Conservation (phyloP, 306 rosid genomes). For the Comarum palustre region DNA sequence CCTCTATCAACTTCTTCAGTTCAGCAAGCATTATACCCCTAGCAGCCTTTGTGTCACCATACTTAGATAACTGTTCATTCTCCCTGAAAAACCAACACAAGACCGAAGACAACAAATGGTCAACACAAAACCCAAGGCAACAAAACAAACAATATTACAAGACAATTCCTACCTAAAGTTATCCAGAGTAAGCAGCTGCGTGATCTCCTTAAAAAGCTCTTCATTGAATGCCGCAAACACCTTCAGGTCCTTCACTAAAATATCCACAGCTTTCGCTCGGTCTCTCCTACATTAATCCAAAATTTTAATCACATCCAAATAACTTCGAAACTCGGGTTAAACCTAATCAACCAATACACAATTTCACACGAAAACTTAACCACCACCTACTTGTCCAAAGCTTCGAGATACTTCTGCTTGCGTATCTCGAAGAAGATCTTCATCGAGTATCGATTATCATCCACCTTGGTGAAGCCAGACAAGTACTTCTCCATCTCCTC, state of each 20-base stretch:
- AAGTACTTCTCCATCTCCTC: constrained; percentile 97
- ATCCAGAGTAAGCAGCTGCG: constrained; percentile 88
- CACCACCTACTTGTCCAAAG: constrained; percentile 81
- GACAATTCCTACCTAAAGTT: constrained; percentile 69
- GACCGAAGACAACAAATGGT: not conserved
- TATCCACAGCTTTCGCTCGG: constrained; percentile 91
- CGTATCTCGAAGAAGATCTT: constrained; percentile 97
- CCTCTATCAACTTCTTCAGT: constrained; percentile 90
- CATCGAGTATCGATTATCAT: constrained; percentile 97
- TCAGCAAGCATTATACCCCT: constrained; percentile 98
- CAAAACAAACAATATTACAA: constrained; percentile 18
- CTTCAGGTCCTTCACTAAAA: constrained; percentile 96
- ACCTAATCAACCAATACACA: not conserved
- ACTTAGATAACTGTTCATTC: constrained; percentile 95
- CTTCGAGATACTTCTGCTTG: constrained; percentile 98
- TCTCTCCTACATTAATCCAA: constrained; percentile 61
- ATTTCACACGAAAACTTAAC: not conserved
- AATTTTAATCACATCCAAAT: constrained; percentile 12
- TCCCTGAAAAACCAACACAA: constrained; percentile 58
- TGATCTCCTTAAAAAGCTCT: constrained; percentile 95
- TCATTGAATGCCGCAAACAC: constrained; percentile 95
- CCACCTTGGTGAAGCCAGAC: constrained; percentile 97
- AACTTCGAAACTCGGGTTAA: constrained; percentile 16
- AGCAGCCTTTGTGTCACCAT: constrained; percentile 98
- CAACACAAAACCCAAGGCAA: constrained; percentile 7